Base-by-base conservation (phyloP, 495 filamentous ascomycete species). In the Lasiosphaeria miniovina region DNA sequence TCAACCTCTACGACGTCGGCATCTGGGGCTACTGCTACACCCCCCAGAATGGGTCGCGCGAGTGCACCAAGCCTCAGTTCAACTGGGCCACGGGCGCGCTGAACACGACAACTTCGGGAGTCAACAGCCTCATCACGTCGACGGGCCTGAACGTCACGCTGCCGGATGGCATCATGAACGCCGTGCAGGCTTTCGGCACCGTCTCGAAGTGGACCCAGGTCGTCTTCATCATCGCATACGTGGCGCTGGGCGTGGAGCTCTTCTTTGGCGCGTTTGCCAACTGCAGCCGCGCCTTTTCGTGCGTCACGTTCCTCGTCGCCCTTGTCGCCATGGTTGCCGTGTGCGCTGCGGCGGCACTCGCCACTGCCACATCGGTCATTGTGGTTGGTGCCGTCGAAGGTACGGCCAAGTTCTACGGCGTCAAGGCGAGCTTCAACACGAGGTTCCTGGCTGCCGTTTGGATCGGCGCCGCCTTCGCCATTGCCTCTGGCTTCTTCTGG, bases 1-100 rank as follows among this genome's bases (percentile, higher is more conserved):
- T 78, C 55, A 86, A 95, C 72, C 83, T 86, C 67, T 98, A 98
- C 82, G 81, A 85, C 54, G 80, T 96, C 69, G 83, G 83, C 61
- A 79, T 98, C 34, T 96, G 88, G 89, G 88, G 88, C 69, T 97
- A 92, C 83, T 98, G 94, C 79, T 77, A 81, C 49, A 75, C 74
- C 5, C 64, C 70, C 8, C 64, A 77, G 45, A 76, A 76, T 40
- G 78, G 77, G 60, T 72, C 77, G 35, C 74, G 79, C 54, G 76
- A 66, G 56, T 86, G 86, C 76, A 81, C 74, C 40, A 78, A 89
- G 74, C 72, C 83, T 4, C 71, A 85, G 59, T 97, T 89, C 79
- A 83, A 86, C 78, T 96, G 92, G 84, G 85, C 95, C 70, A 80
- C 86, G 4, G 76, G 81, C 2, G 73, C 65, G 7, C 68, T 93